A percentile compares a stretch with the other conserved stretches of the same genome.
Conservation (phyloP, 805 yeast species). For the Pichia eremophila region DNA sequence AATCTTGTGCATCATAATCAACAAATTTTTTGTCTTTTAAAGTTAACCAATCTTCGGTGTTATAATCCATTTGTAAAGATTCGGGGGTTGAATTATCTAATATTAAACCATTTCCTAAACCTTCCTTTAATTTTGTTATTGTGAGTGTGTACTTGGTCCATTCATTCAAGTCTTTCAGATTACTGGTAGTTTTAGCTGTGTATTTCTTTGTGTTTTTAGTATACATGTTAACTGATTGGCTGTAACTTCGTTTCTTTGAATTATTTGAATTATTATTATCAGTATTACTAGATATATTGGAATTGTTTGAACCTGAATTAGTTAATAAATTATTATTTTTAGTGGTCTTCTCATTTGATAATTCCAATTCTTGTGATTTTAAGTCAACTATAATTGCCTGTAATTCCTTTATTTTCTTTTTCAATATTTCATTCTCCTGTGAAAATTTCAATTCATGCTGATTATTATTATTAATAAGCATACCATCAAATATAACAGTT, state of each 20-base stretch:
- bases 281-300: too few species aligned
- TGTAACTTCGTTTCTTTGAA: too few species aligned
- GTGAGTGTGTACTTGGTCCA: conserved; percentile 22
- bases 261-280: too few species aligned
- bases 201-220: background rate
- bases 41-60: conserved; percentile 24
- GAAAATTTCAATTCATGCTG: conserved; percentile 18
- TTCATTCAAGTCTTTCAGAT: background rate
- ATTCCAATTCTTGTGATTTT: background rate
- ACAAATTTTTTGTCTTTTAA: conserved; percentile 8
- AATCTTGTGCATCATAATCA: conserved; percentile 12
- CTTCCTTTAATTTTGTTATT: conserved; percentile 18
- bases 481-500: conserved; percentile 27
- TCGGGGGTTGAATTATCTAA: conserved; percentile 11
- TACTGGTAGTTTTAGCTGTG: background rate
- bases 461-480: conserved; percentile 19
- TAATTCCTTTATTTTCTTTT: conserved; percentile 18
- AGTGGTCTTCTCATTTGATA: background rate
- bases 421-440: conserved; percentile 22
- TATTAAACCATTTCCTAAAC: conserved; percentile 15
- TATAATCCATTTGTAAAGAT: conserved; percentile 13
- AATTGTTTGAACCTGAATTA: too few species aligned
- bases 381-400: conserved; percentile 16
- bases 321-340: too few species aligned
- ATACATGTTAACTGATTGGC: background rate